Conservation (phyloP, 805 yeast genomes). For the Diddensiella transvaalensis region DNA sequence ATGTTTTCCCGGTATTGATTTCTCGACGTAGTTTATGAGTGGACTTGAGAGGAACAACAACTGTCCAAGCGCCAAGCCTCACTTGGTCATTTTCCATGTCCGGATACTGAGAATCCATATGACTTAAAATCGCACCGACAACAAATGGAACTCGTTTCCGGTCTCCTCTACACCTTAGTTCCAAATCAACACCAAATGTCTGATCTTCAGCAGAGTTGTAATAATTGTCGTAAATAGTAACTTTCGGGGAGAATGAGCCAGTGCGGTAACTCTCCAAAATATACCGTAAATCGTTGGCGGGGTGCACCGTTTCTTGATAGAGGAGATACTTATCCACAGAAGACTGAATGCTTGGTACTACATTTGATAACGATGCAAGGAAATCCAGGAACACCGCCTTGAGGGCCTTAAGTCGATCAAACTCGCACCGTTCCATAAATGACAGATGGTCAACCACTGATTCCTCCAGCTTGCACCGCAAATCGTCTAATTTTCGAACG, state of each 20-base stretch:
- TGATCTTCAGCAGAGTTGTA: constrained; percentile 65
- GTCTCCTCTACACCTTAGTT: constrained; percentile 66
- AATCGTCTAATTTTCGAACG: constrained; percentile 57
- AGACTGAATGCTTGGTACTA: constrained; percentile 53
- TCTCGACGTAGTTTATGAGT: constrained; percentile 60
- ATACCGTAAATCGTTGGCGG: constrained; percentile 62
- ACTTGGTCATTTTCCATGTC: constrained; percentile 59
- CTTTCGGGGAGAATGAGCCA: constrained; percentile 72
- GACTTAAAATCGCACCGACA: constrained; percentile 57
- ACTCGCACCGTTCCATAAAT: constrained; percentile 79
- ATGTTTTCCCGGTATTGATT: constrained; percentile 39
- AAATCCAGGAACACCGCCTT: constrained; percentile 75
- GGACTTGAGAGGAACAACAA: constrained; percentile 55
- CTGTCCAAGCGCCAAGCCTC: constrained; percentile 65
- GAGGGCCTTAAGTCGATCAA: constrained; percentile 70
- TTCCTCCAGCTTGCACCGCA: constrained; percentile 74
- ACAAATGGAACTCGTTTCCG: constrained; percentile 67
- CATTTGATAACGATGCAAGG: constrained; percentile 60
- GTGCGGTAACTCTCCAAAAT: constrained; percentile 65
- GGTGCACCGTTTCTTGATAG: constrained; percentile 68
- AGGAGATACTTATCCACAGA: constrained; percentile 58
- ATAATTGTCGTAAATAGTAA: constrained; percentile 72
- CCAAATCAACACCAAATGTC: constrained; percentile 76
- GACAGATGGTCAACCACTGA: constrained; percentile 61
- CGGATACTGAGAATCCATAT: constrained; percentile 70